phyloP scores from a whole-genome alignment of 2,329 filamentous ascomycete genomes.

The Sarocladium oryzae region DNA sequence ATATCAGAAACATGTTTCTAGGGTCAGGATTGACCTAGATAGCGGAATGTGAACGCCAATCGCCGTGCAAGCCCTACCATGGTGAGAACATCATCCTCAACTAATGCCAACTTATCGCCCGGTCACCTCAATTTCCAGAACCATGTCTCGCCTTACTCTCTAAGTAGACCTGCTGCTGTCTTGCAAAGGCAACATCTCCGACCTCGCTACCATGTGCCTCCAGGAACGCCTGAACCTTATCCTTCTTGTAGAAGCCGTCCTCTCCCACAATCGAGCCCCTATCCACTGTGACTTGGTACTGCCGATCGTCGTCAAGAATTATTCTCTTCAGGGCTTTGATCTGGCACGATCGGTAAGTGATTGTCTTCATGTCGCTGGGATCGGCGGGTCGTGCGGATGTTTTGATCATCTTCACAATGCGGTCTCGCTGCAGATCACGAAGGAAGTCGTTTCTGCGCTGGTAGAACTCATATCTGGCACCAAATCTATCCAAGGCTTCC shows the following conservation, averaged over 20 bases:
- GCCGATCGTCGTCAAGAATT: slow-evolving; percentile 37
- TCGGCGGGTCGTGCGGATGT: slow-evolving; percentile 22
- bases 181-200: slow-evolving; percentile 23
- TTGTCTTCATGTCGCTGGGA: slow-evolving; percentile 17
- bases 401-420: slow-evolving; percentile 40
- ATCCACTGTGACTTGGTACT: slow-evolving; percentile 26
- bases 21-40: too few relatives aligned
- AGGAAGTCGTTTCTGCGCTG: slow-evolving; percentile 34
- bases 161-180: background rate
- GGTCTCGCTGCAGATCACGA: slow-evolving; percentile 30
- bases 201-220: slow-evolving; percentile 29
- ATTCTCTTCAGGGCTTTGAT: slow-evolving; percentile 41
- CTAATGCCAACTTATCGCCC: background rate
- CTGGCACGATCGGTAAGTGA: slow-evolving; percentile 26
- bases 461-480: slow-evolving; percentile 36
- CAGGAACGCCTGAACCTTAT: slow-evolving; percentile 37
- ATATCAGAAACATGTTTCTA: too few relatives aligned
- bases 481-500: slow-evolving; percentile 48
- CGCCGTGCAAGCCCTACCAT: background rate
- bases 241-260: slow-evolving; percentile 38
- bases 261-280: background rate
- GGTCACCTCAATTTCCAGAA: background rate
- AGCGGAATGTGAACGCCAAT: background rate
- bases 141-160: background rate
- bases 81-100: background rate